phyloP scores from a whole-genome alignment of 2,329 filamentous ascomycete species.

The Coniochaeta ligniaria region DNA sequence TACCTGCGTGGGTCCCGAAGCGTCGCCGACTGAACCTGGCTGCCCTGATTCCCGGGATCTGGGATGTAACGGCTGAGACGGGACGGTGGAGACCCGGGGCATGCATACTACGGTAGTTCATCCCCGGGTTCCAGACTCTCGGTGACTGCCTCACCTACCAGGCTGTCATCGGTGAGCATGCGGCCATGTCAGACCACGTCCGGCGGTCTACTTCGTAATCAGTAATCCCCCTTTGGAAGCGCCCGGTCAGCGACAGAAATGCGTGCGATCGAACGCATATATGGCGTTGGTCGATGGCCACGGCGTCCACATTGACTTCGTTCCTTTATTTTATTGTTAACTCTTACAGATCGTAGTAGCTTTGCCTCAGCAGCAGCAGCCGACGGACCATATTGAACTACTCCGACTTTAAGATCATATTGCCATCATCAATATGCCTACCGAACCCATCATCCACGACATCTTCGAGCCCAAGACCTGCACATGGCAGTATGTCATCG shows the following conservation, averaged over 20 bases:
- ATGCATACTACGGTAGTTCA: too few species aligned
- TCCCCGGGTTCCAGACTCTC: background rate
- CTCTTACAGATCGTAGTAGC: background rate
- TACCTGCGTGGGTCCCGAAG: background rate
- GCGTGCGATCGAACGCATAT: too few species aligned
- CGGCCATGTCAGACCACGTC: background rate
- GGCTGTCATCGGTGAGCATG: background rate
- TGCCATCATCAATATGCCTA: background rate
- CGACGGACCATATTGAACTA: background rate
- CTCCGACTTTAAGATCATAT: background rate
- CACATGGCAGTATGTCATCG: constrained; percentile 51
- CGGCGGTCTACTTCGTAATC: too few species aligned
- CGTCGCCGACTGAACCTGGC: background rate
- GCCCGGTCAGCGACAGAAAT: too few species aligned
- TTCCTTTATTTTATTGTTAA: background rate
- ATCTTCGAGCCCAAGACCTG: constrained; percentile 29
- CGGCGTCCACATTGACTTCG: background rate
- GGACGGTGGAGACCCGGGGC: background rate
- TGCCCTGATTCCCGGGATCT: background rate
- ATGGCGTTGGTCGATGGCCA: background rate
- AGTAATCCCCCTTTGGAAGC: too few species aligned
- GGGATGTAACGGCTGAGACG: background rate
- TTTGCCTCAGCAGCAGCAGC: background rate
- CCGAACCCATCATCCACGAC: constrained; percentile 22
- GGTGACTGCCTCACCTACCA: background rate